Percentiles rank a stretch among this genome's conserved stretches.
Conservation (phyloP, 129 eudicot species). For the Flaveria robusta region DNA sequence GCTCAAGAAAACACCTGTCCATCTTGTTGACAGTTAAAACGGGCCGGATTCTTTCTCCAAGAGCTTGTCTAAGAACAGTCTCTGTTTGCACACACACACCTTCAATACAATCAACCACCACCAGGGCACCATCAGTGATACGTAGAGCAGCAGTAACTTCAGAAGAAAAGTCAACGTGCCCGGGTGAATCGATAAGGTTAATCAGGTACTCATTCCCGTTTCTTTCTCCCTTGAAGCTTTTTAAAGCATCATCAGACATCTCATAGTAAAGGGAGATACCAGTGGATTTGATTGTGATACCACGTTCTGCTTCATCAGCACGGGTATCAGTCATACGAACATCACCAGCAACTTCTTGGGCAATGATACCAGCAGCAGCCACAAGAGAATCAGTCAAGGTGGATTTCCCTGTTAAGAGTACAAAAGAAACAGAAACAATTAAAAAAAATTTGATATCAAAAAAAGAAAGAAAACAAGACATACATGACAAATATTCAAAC, state of each 20-base stretch:
- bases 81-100: conserved; percentile 74
- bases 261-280: conserved; percentile 62
- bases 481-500: not conserved
- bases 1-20: conserved; percentile 76
- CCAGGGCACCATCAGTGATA: conserved; percentile 66
- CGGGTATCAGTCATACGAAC: conserved; percentile 72
- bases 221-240: conserved; percentile 48
- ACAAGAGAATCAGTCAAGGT: conserved; percentile 65
- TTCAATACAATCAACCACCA: conserved; percentile 70
- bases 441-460: not conserved
- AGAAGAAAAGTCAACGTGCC: conserved; percentile 64
- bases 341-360: conserved; percentile 62
- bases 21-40: conserved; percentile 62
- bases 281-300: conserved; percentile 64
- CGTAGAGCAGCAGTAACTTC: conserved; percentile 71
- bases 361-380: conserved; percentile 66
- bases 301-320: conserved; percentile 71
- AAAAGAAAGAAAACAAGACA: not conserved
- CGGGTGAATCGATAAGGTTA: conserved; percentile 66
- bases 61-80: conserved; percentile 71
- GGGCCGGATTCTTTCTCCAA: conserved; percentile 67
- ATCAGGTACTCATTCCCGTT: conserved; percentile 57
- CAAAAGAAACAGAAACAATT: not conserved
- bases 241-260: conserved; percentile 50
- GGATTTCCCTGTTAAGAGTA: conserved; percentile 42